Evolutionary conservation across 441 rosid species (phyloP).

Genomic region (Adansonia gregorii): DNA sequence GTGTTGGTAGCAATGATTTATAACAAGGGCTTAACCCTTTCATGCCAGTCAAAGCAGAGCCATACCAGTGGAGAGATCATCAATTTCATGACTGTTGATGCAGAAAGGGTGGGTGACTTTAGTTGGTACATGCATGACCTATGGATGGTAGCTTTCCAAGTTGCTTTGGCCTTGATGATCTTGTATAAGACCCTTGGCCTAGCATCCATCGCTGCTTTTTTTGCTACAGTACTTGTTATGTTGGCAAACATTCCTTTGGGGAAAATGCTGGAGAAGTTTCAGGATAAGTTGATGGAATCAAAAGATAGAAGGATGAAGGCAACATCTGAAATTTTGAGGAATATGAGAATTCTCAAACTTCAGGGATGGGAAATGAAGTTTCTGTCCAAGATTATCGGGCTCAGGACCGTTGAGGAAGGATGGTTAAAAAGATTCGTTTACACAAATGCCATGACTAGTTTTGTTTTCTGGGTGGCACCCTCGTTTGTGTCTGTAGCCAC

Average conservation of each 20-base stretch:
- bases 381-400: constrained; percentile 42
- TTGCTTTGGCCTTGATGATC: constrained; percentile 53
- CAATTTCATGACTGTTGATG: constrained; percentile 60
- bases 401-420: constrained; percentile 46
- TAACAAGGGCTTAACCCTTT: constrained; percentile 51
- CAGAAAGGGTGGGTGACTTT: constrained; percentile 52
- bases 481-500: constrained; percentile 39
- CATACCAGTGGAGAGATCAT: constrained; percentile 62
- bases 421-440: constrained; percentile 46
- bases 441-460: constrained; percentile 40
- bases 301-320: constrained; percentile 51
- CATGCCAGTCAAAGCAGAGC: constrained; percentile 48
- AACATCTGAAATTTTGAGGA: constrained; percentile 46
- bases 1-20: constrained; percentile 50
- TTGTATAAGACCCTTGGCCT: constrained; percentile 56
- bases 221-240: constrained; percentile 45
- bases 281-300: constrained; percentile 48
- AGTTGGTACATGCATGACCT: constrained; percentile 60
- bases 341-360: constrained; percentile 54
- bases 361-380: constrained; percentile 61
- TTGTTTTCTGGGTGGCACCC: constrained; percentile 49
- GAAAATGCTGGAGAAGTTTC: constrained; percentile 51
- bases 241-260: constrained; percentile 52
- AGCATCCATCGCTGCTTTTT: constrained; percentile 53
- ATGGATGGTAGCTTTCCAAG: constrained; percentile 58